phyloP scores from a whole-genome alignment of 1,284 basidiomycete species.

The Chalciporus sp. region DNA sequence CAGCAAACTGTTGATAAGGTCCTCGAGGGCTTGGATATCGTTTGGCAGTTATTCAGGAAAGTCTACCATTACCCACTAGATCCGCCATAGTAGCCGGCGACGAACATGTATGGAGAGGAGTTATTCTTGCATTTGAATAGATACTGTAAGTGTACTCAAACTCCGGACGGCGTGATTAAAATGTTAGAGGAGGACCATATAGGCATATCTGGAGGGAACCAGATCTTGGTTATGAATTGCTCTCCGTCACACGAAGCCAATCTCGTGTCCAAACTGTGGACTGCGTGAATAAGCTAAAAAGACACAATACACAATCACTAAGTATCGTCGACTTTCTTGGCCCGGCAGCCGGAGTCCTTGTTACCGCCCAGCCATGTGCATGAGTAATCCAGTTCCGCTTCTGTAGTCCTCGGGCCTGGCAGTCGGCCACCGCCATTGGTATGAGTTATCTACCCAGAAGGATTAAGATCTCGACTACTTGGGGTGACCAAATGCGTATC shows the following conservation, averaged over 20 bases:
- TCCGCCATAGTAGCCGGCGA: constrained; percentile 38
- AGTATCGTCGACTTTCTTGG: constrained; percentile 53
- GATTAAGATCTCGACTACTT: not conserved
- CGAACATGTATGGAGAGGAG: constrained; percentile 2
- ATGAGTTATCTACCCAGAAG: constrained; percentile 51
- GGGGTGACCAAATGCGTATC: not conserved
- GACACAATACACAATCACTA: not conserved
- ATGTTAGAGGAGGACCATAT: not conserved
- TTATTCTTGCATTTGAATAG: constrained; percentile 2
- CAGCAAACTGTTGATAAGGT: constrained; percentile 35
- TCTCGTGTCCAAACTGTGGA: too few species aligned
- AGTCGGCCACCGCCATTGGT: too few species aligned
- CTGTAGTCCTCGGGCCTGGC: too few species aligned
- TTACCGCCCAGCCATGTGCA: constrained; percentile 72
- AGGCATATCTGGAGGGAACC: not conserved
- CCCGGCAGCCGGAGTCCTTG: too few species aligned
- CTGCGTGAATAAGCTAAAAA: too few species aligned
- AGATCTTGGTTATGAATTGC: not conserved
- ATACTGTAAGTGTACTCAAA: not conserved
- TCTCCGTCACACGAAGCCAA: too few species aligned
- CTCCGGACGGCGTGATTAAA: too few species aligned
- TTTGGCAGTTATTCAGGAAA: constrained; percentile 51
- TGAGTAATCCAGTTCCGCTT: constrained; percentile 63
- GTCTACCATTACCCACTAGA: constrained; percentile 60
- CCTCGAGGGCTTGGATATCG: constrained; percentile 39